These are phyloP conservation scores for Blastobotrys illinoisensis DNA, from an alignment of 1,139 yeast genomes.

Conservation along the genomic window DNA sequence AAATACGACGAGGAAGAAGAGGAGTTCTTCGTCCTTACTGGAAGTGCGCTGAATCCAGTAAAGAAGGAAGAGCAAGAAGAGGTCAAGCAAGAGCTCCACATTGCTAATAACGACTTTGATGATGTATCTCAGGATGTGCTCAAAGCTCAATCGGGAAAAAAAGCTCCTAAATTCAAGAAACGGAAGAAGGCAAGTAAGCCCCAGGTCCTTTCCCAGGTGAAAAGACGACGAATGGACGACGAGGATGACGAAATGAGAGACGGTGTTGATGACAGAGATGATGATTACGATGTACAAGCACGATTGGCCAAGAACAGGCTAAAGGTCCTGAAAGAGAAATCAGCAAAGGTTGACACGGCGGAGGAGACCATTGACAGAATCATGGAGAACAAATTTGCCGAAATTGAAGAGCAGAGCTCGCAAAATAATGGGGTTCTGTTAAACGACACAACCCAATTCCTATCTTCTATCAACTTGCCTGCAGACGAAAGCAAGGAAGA, in stretches of 20 bases:
- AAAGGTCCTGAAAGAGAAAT: slow-evolving; percentile 32
- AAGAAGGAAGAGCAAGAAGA: not conserved
- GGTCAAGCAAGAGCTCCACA: not conserved
- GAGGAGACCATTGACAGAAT: slow-evolving; percentile 24
- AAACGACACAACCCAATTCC: not conserved
- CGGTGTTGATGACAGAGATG: slow-evolving; percentile 15
- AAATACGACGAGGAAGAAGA: slow-evolving; percentile 23
- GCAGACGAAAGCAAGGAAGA: not conserved
- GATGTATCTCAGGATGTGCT: slow-evolving; percentile 5
- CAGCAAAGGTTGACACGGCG: slow-evolving; percentile 34
- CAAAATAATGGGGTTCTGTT: not conserved
- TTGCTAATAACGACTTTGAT: slow-evolving; percentile 16
- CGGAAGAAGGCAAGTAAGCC: slow-evolving; percentile 30
- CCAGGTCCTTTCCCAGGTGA: slow-evolving; percentile 8
- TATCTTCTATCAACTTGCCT: not conserved
- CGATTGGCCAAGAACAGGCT: slow-evolving; percentile 41
- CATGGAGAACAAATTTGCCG: slow-evolving; percentile 2
- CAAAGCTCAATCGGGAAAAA: slow-evolving; percentile 5
- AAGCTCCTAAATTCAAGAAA: slow-evolving; percentile 47
- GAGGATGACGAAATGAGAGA: not conserved
- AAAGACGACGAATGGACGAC: slow-evolving; percentile 11
- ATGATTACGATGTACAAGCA: slow-evolving; percentile 33
- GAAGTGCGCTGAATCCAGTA: slow-evolving; percentile 14
- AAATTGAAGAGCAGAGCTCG: not conserved
- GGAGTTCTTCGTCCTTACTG: slow-evolving; percentile 26